Evolutionary conservation across 2,329 filamentous ascomycete species (phyloP).

Genomic region (Botrytis deweyae): DNA sequence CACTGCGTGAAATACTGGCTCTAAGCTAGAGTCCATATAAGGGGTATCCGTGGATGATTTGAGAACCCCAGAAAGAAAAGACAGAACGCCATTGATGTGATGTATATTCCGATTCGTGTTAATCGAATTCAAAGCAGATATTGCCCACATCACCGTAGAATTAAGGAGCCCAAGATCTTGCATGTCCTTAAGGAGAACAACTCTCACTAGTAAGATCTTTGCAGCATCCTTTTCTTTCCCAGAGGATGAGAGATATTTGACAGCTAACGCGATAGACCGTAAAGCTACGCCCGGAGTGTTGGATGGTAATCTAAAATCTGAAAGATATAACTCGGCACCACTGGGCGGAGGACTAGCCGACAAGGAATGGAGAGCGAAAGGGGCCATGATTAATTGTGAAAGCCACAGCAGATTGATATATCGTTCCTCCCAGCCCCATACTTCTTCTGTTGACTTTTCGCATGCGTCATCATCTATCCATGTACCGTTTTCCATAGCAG

Average conservation of each 20-base stretch:
- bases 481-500: conserved; percentile 62
- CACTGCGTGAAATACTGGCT: conserved; percentile 63
- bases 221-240: conserved; percentile 90
- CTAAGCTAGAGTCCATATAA: conserved; percentile 68
- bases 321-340: conserved; percentile 41
- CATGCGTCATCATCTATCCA: conserved; percentile 21
- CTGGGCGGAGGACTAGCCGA: conserved; percentile 60
- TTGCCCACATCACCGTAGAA: conserved; percentile 68
- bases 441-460: conserved; percentile 17
- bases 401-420: conserved; percentile 89
- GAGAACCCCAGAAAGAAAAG: conserved; percentile 74
- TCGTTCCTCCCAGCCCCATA: conserved; percentile 79
- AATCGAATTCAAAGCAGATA: conserved; percentile 56
- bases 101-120: conserved; percentile 58
- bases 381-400: conserved; percentile 76
- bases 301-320: conserved; percentile 55
- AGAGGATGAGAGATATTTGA: conserved; percentile 68
- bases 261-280: conserved; percentile 68
- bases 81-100: conserved; percentile 73
- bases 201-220: conserved; percentile 74
- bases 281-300: conserved; percentile 68
- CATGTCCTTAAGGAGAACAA: conserved; percentile 87
- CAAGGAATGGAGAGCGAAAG: conserved; percentile 87
- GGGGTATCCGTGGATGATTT: conserved; percentile 68
- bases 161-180: conserved; percentile 70